A percentile compares a stretch with the other conserved stretches of the same genome.
Conservation (phyloP, 257 asterid genomes). For the Solanum infundibuliforme region DNA sequence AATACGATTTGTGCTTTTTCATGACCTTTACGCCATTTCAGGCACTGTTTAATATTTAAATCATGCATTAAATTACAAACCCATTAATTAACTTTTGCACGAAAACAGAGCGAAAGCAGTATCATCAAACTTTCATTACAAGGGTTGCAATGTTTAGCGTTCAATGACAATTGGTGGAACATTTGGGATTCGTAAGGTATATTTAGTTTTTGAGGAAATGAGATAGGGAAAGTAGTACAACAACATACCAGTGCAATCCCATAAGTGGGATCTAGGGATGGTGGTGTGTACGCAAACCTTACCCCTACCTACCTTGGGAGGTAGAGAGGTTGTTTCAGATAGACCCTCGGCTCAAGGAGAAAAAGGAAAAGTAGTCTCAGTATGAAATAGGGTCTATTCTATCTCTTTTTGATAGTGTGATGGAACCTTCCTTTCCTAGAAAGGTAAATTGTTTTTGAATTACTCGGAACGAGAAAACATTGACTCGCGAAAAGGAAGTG, state of each 20-base stretch:
- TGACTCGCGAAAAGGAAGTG: background rate
- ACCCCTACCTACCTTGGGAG: background rate
- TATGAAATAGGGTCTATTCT: background rate
- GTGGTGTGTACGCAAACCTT: background rate
- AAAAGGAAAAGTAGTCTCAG: background rate
- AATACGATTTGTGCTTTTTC: background rate
- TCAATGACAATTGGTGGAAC: background rate
- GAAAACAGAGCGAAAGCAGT: background rate
- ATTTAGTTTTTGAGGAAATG: background rate
- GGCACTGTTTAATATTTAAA: background rate
- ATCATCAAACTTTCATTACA: background rate
- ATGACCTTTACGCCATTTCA: background rate
- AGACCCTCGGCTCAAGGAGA: background rate
- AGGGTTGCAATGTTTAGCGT: background rate
- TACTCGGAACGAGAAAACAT: background rate
- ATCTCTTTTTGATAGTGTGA: background rate
- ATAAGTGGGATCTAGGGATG: background rate
- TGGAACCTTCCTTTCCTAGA: background rate
- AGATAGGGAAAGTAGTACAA: background rate
- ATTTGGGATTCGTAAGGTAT: background rate
- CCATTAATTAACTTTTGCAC: background rate
- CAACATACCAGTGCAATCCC: background rate
- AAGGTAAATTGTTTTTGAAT: background rate
- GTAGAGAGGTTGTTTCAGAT: background rate
- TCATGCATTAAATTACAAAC: background rate